A percentile compares a stretch with the other conserved stretches of the same genome.
Evolutionary conservation across 2,329 filamentous ascomycete genomes (phyloP).

Genomic region (Ophiosphaerella herpotricha): DNA sequence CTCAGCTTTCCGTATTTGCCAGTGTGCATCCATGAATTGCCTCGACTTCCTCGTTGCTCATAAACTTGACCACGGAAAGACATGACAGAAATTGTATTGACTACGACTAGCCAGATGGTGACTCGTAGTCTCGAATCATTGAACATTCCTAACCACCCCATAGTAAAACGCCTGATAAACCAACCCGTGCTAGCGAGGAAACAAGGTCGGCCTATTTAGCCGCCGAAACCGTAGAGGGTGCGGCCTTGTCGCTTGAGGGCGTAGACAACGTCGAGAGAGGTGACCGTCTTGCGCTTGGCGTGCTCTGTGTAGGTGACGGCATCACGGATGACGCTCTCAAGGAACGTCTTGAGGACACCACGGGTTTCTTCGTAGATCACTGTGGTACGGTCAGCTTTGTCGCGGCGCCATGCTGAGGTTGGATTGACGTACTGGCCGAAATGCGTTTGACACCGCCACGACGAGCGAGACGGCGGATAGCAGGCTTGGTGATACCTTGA

Average conservation of each 20-base stretch:
- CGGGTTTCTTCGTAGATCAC: conserved; percentile 82
- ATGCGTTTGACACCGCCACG: conserved; percentile 61
- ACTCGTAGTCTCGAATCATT: conserved; percentile 27
- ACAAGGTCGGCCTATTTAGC: conserved; percentile 59
- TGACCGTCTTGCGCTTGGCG: conserved; percentile 82
- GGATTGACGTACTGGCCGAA: conserved; percentile 50
- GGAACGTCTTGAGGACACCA: conserved; percentile 78
- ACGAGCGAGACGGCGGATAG: conserved; percentile 59
- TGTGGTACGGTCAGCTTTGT: conserved; percentile 38
- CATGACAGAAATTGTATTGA: conserved; percentile 24
- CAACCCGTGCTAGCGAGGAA: conserved; percentile 24
- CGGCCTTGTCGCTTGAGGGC: conserved; percentile 69
- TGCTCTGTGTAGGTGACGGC: conserved; percentile 80
- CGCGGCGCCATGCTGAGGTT: background rate
- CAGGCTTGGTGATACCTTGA: conserved; percentile 60
- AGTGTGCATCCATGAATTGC: too few relatives aligned
- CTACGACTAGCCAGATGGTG: conserved; percentile 27
- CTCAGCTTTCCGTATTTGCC: too few relatives aligned
- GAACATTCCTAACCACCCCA: conserved; percentile 29
- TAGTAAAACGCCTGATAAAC: conserved; percentile 39
- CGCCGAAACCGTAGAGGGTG: conserved; percentile 85
- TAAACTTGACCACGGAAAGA: too few relatives aligned
- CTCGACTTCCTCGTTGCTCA: too few relatives aligned
- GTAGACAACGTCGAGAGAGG: conserved; percentile 67
- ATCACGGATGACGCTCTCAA: conserved; percentile 76